A percentile compares a stretch with the other conserved stretches of the same genome.
These are phyloP conservation scores for Podila verticillata DNA, from an alignment of 192 early-diverging fungal species.

Conservation along the genomic window DNA sequence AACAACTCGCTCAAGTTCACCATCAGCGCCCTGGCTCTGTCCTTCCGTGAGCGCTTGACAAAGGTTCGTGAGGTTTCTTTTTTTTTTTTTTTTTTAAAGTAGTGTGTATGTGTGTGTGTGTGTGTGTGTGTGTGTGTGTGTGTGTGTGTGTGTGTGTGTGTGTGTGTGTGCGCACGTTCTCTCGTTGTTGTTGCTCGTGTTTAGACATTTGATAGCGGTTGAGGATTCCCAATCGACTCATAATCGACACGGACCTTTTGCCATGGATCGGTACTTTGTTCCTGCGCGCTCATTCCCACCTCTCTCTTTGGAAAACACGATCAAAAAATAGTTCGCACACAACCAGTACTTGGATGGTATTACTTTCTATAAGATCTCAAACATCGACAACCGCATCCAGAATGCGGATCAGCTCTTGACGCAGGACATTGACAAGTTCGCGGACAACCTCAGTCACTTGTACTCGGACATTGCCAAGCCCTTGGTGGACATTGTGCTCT, in stretches of 20 bases:
- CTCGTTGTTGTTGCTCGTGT: not conserved
- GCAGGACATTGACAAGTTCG: constrained; percentile 79
- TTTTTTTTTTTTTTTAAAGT: too few species aligned
- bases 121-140: not conserved
- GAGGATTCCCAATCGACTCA: too few species aligned
- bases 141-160: not conserved
- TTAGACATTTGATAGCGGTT: too few species aligned
- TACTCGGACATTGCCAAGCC: constrained; percentile 84
- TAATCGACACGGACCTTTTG: too few species aligned
- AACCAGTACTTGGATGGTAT: constrained; percentile 77
- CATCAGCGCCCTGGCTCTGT: constrained; percentile 63
- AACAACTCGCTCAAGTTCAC: constrained; percentile 71
- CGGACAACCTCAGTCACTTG: constrained; percentile 72
- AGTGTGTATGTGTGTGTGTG: not conserved
- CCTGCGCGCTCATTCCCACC: not conserved
- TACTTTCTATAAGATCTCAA: constrained; percentile 86
- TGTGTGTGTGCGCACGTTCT: not conserved
- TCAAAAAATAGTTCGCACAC: constrained; percentile 62
- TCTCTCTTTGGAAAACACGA: not conserved
- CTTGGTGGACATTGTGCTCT: constrained; percentile 76
- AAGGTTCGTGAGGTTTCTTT: constrained; percentile 32
- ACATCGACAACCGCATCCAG: constrained; percentile 81
- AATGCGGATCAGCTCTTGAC: constrained; percentile 77
- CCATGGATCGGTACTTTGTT: too few species aligned
- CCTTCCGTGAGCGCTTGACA: constrained; percentile 68